Evolutionary conservation across 176 grass and related monocot genomes (phyloP).

Genomic region (Puccinellia tenuiflora): DNA sequence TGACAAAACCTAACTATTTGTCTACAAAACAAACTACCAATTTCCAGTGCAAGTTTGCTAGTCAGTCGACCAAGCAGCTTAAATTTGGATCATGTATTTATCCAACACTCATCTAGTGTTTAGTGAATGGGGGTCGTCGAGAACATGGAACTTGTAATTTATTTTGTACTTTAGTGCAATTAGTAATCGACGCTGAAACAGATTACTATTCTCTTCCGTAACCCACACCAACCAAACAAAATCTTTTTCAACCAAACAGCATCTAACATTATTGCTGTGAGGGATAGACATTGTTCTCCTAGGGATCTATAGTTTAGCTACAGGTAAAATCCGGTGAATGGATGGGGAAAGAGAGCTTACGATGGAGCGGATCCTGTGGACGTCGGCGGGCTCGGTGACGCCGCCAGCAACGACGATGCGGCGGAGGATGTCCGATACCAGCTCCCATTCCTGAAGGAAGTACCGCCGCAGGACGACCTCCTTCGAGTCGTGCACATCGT

Average conservation of each 20-base stretch:
- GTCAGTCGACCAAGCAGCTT: background rate
- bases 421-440: constrained; percentile 52
- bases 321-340: background rate
- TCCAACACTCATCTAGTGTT: background rate
- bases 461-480: constrained; percentile 68
- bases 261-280: background rate
- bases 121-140: background rate
- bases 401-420: constrained; percentile 56
- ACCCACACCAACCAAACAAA: background rate
- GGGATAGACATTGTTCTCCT: background rate
- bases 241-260: constrained; percentile 9
- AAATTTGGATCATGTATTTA: background rate
- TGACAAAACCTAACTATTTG: background rate
- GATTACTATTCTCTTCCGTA: background rate
- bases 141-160: background rate
- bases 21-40: background rate
- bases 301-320: constrained; percentile 15
- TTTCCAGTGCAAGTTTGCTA: background rate
- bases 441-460: constrained; percentile 89
- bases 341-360: constrained; percentile 38
- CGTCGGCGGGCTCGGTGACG: constrained; percentile 43
- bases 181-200: background rate
- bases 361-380: constrained; percentile 81
- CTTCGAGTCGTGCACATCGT: constrained; percentile 81
- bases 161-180: constrained; percentile 10